Conservation (phyloP, 768 basidiomycete genomes). For the Tricholoma sp. region DNA sequence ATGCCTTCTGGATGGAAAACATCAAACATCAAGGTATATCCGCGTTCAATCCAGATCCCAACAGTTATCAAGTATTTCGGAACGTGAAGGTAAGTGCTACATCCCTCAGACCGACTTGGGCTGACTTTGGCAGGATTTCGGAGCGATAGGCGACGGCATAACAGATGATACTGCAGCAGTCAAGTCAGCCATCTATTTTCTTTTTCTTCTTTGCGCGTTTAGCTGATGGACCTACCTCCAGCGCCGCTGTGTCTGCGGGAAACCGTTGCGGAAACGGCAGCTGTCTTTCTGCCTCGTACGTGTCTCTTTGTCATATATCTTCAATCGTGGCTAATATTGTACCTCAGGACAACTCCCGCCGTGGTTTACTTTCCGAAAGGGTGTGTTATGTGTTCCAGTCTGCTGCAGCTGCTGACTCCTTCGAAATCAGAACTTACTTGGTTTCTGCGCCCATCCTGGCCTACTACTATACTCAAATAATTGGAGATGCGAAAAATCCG, state of each 20-base stretch:
- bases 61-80: constrained; percentile 63
- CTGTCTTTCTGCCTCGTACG: constrained; percentile 58
- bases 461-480: constrained; percentile 73
- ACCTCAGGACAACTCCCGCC: constrained; percentile 56
- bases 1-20: constrained; percentile 66
- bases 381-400: constrained; percentile 27
- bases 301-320: constrained; percentile 4
- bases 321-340: not conserved
- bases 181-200: constrained; percentile 38
- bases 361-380: constrained; percentile 73
- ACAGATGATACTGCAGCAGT: constrained; percentile 75
- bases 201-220: not conserved
- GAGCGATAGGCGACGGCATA: constrained; percentile 53
- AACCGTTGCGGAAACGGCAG: constrained; percentile 55
- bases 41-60: constrained; percentile 54
- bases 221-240: constrained; percentile 18
- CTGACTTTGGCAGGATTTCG: constrained; percentile 27
- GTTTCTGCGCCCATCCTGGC: constrained; percentile 63
- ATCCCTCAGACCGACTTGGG: not conserved
- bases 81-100: constrained; percentile 54
- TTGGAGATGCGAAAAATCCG: constrained; percentile 66
- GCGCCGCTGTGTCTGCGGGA: constrained; percentile 60
- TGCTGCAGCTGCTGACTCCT: not conserved
- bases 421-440: constrained; percentile 52
- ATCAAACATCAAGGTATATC: constrained; percentile 72